These are phyloP conservation scores for Pseudovirgaria hyperparasitica DNA, from an alignment of 2,329 filamentous ascomycete species.

Conservation along the genomic window DNA sequence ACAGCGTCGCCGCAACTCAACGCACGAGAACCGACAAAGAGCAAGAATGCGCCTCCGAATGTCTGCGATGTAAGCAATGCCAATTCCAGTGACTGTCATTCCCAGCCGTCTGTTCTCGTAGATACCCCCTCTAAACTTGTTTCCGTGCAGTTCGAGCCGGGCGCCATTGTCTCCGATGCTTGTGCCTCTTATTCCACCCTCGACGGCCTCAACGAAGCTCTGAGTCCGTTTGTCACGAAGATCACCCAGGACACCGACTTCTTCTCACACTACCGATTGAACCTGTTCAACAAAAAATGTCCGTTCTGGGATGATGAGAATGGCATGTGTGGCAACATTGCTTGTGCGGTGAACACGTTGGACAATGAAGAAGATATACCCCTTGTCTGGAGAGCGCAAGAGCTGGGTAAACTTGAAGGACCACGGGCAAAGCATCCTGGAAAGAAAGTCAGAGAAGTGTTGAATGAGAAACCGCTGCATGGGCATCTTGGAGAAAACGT, in stretches of 20 bases:
- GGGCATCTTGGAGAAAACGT: conserved; percentile 76
- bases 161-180: conserved; percentile 81
- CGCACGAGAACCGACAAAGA: conserved; percentile 22
- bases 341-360: conserved; percentile 87
- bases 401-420: conserved; percentile 83
- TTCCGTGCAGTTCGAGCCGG: conserved; percentile 64
- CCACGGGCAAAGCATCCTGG: conserved; percentile 83
- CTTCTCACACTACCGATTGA: conserved; percentile 94
- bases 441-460: conserved; percentile 56
- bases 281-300: conserved; percentile 86
- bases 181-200: conserved; percentile 89
- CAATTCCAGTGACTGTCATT: conserved; percentile 9
- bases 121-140: conserved; percentile 21
- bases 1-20: conserved; percentile 17
- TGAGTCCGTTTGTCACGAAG: conserved; percentile 65
- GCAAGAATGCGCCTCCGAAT: conserved; percentile 28
- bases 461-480: conserved; percentile 61
- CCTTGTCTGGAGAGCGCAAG: conserved; percentile 77
- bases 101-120: conserved; percentile 7
- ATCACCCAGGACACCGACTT: conserved; percentile 86
- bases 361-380: conserved; percentile 95
- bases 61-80: conserved; percentile 42
- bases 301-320: conserved; percentile 93
- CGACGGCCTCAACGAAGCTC: conserved; percentile 64
- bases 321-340: conserved; percentile 93